Evolutionary conservation across 2,329 filamentous ascomycete species (phyloP), one percentile per base, ranked within the genome.

Genomic region (Pseudogymnoascus sp.): DNA sequence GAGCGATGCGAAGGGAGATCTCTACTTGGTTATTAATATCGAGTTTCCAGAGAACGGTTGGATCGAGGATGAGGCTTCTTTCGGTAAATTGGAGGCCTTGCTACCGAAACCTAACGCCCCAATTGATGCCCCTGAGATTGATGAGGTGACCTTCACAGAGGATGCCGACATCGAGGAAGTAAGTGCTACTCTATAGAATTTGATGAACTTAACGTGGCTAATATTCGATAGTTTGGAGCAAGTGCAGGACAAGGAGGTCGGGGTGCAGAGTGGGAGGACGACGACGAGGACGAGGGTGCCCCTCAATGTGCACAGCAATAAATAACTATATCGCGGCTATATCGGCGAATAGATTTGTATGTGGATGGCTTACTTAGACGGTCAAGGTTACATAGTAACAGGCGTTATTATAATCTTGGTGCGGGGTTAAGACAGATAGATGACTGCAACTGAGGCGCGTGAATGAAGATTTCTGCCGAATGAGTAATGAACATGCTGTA

Each of bases 11-110:
- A 91, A 86, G 73, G 95, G 95, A 47, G 92, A 97, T 72, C 79
- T 99, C 16, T 99, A 93, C 76, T 81, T 99, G 44, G 79, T 89
- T 38, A 87, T 97, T 67, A 87, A 95, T 70, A 83, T 99, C 66
- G 84, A 91, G 62, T 97, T 97, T 79, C 95, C 95, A 2, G 86
- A 93, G 69, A 86, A 93, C 70, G 89, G 86, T 26, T 97, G 92
- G 91, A 79, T 93, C 64, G 80, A 84, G 67, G 83, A 89, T 63
- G 85, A 91, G n/a, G 82, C 84, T 11, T 81, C 86, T 0, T 84
- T 93, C 64, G 84, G 88, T 63, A 83, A 84, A 53, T 79, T 99
- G 64, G 80, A 83, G 70, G 89, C 90, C 70, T 81, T 96, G 29
- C 81, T 99, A 11, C 95, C 95, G 0, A 76, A 76, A 64, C 79